Evolutionary conservation across 176 grass and related monocot species (phyloP).

Genomic region (Dendrocalamus sinicus): DNA sequence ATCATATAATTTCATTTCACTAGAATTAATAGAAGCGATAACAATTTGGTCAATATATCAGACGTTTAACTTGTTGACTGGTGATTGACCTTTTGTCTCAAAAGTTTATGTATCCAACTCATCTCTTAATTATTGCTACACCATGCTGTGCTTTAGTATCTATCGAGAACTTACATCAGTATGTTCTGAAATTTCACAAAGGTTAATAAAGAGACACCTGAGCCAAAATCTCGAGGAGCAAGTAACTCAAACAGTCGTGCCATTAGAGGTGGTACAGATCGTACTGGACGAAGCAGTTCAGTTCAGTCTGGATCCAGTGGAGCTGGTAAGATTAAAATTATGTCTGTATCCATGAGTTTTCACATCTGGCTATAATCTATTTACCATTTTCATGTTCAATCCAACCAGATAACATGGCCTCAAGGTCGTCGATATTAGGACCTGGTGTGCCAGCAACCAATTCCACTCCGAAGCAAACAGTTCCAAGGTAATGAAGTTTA

Average conservation of each 20-base stretch:
- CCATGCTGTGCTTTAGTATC: background rate
- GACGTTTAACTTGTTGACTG: slow-evolving; percentile 15
- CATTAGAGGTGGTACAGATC: slow-evolving; percentile 65
- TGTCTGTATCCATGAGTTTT: slow-evolving; percentile 32
- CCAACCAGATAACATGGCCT: slow-evolving; percentile 52
- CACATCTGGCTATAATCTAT: slow-evolving; percentile 25
- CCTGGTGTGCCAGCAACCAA: slow-evolving; percentile 53
- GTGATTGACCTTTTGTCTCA: slow-evolving; percentile 12
- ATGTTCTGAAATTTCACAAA: slow-evolving; percentile 52
- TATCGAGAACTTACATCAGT: slow-evolving; percentile 34
- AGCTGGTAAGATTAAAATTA: slow-evolving; percentile 43
- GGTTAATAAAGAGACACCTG: slow-evolving; percentile 73
- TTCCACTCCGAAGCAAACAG: slow-evolving; percentile 53
- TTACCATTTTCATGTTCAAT: slow-evolving; percentile 40
- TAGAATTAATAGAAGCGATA: slow-evolving; percentile 32
- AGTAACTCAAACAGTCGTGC: slow-evolving; percentile 67
- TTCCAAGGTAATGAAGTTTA: slow-evolving; percentile 58
- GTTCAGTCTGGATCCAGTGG: slow-evolving; percentile 64
- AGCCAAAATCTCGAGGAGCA: slow-evolving; percentile 68
- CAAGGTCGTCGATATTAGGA: slow-evolving; percentile 70
- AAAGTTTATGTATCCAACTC: slow-evolving; percentile 27
- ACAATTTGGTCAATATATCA: slow-evolving; percentile 1
- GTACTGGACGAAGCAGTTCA: slow-evolving; percentile 52
- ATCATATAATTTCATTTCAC: slow-evolving; percentile 30
- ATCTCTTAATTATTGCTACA: slow-evolving; percentile 39